These are phyloP conservation scores for Penicillium sclerotiorum DNA, from an alignment of 2,329 filamentous ascomycete genomes.

Conservation along the genomic window DNA sequence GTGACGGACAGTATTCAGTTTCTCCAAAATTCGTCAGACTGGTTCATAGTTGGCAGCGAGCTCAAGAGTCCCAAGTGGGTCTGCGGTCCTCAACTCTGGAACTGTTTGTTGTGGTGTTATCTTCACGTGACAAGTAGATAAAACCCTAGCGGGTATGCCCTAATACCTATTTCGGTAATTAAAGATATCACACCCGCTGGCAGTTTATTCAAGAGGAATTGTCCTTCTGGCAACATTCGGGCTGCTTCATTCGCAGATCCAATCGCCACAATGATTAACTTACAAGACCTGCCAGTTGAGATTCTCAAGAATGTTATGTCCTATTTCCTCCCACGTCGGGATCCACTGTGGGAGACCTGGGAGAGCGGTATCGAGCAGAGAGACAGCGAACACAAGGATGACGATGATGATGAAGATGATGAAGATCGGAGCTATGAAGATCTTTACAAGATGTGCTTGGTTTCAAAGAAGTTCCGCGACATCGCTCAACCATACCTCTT, in stretches of 20 bases:
- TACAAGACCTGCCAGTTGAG: constrained; percentile 24
- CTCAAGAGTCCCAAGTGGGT: too few species aligned
- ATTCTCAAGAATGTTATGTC: constrained; percentile 21
- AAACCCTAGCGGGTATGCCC: constrained; percentile 2
- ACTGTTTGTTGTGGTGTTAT: too few species aligned
- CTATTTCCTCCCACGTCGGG: constrained; percentile 5
- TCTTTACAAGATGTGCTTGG: constrained; percentile 23
- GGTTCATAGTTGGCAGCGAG: too few species aligned
- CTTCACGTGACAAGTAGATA: too few species aligned
- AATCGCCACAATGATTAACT: constrained; percentile 15
- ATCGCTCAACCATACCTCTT: constrained; percentile 28
- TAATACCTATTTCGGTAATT: constrained; percentile 5
- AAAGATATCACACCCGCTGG: too few species aligned
- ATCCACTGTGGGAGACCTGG: neutral
- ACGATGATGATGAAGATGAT: neutral
- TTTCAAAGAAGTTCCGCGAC: constrained; percentile 22
- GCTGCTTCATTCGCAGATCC: neutral
- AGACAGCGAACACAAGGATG: neutral
- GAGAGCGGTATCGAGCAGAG: neutral
- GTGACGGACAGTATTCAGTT: too few species aligned
- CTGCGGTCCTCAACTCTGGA: too few species aligned
- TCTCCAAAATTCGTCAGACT: too few species aligned
- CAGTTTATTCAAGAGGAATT: constrained; percentile 5
- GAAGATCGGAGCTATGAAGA: neutral
- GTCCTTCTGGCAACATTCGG: neutral